These are phyloP conservation scores for Linnemannia hyalina DNA, from an alignment of 192 early-diverging fungal species.

Conservation along the genomic window DNA sequence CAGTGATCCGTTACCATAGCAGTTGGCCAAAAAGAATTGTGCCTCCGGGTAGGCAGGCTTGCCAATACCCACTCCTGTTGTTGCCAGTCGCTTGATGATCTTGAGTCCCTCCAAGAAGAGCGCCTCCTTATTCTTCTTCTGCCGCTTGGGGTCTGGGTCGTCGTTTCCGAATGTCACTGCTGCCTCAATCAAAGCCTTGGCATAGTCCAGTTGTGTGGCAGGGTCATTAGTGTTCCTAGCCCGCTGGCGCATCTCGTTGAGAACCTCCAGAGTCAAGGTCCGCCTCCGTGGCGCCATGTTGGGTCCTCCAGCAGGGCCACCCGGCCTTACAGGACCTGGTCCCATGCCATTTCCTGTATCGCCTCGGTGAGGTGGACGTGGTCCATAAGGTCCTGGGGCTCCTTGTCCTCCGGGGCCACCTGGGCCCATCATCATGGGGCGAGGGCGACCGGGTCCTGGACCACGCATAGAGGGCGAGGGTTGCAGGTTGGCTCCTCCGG, in stretches of 20 bases:
- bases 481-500: conserved; percentile 35
- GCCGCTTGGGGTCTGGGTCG: conserved; percentile 76
- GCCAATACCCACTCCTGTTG: conserved; percentile 73
- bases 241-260: conserved; percentile 60
- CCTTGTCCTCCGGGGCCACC: conserved; percentile 13
- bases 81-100: conserved; percentile 88
- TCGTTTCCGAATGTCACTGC: conserved; percentile 74
- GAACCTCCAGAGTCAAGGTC: conserved; percentile 33
- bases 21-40: conserved; percentile 92
- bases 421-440: conserved; percentile 20
- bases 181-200: conserved; percentile 86
- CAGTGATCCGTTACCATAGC: conserved; percentile 87
- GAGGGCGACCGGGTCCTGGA: conserved; percentile 37
- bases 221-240: conserved; percentile 75
- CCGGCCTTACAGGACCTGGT: neutral
- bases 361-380: conserved; percentile 23
- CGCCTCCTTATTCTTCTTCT: conserved; percentile 78
- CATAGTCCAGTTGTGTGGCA: conserved; percentile 85
- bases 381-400: conserved; percentile 11
- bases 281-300: conserved; percentile 36
- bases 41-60: conserved; percentile 88
- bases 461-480: conserved; percentile 35
- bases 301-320: conserved; percentile 6
- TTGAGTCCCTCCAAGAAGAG: conserved; percentile 87
- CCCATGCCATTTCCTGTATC: conserved; percentile 34